phyloP scores from a whole-genome alignment of 75 land plant genomes.

The Larix kaempferi region DNA sequence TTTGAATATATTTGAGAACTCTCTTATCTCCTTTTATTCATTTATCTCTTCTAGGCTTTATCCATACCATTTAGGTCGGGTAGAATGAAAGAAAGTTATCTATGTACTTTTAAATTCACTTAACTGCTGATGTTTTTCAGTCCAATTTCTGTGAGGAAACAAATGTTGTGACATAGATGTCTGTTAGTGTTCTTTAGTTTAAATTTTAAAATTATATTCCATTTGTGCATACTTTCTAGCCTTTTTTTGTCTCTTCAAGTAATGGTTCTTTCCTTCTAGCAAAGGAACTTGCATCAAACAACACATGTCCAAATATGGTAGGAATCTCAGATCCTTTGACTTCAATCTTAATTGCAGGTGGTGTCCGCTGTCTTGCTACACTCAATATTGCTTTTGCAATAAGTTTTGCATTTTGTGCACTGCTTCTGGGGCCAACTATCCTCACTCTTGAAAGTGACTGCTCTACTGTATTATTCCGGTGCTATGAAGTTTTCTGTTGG shows the following conservation, averaged over 20 bases:
- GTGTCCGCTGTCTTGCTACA: constrained; percentile 84
- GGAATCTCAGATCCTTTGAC: background rate
- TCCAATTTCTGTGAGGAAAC: background rate
- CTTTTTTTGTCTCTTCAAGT: background rate
- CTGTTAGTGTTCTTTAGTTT: background rate
- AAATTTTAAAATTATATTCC: no score
- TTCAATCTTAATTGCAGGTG: constrained; percentile 50
- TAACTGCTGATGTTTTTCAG: background rate
- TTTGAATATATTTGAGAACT: no score
- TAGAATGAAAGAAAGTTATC: background rate
- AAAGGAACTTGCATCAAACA: background rate
- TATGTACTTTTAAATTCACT: background rate
- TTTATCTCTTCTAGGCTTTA: no score
- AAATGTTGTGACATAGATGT: background rate
- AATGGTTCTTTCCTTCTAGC: background rate
- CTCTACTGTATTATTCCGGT: constrained; percentile 80
- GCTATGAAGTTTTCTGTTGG: constrained; percentile 89
- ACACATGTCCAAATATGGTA: background rate
- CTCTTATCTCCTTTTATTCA: no score
- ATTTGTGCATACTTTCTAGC: background rate
- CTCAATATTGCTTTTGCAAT: constrained; percentile 70
- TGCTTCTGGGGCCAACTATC: constrained; percentile 80
- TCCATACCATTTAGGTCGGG: no score
- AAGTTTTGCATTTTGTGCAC: constrained; percentile 60
- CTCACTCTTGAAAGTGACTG: constrained; percentile 76